Base-by-base conservation (phyloP, 257 asterid species). In the Ilex aquifolium region DNA sequence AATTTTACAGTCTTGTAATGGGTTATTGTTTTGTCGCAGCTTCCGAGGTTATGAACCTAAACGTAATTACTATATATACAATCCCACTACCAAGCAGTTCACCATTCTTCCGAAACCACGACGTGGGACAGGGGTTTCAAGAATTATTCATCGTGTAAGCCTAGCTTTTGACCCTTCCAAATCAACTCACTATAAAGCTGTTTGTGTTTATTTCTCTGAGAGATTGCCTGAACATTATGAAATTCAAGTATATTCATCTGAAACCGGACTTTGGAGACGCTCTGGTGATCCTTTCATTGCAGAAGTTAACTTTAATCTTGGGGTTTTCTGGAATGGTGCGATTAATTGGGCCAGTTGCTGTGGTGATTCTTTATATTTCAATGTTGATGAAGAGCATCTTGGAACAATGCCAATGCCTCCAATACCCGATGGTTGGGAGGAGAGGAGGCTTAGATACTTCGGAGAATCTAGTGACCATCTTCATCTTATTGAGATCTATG, bases 1-100 rank as follows among this genome's bases (percentile, higher is more conserved):
- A 21, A 70, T 78, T 13, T 0, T 73, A 11, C 76, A 78, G 31
- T 78, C 84, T 3, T 81, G 87, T 64, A 78, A 78, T 54, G 82
- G 87, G 2, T 62, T 78, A 2, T 13, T 76, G 40, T 69, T 71
- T 11, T 78, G 84, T n/a, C 36, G 50, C 16, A 65, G 62, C 31
- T 56, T 11, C 6, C 0, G 13, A 0, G 15, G 10, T 12, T 2
- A 36, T 46, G 27, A 10, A 31, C 39, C 12, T 17, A 14, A 40
- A 11, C 10, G 7, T 8, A 0, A 44, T 13, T 74, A 74, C 51
- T 77, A 69, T 16, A 64, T 77, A 10, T 75, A 73, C 42, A 81
- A 81, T 31, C 76, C 81, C 13, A 69, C 74, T 0, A 79, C 71
- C 2, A 65, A 61, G 17, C 63, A 72, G 31, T 62, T 60, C 10